These are phyloP conservation scores for Pleurotus platypus DNA, from an alignment of 768 basidiomycete species.

Conservation along the genomic window DNA sequence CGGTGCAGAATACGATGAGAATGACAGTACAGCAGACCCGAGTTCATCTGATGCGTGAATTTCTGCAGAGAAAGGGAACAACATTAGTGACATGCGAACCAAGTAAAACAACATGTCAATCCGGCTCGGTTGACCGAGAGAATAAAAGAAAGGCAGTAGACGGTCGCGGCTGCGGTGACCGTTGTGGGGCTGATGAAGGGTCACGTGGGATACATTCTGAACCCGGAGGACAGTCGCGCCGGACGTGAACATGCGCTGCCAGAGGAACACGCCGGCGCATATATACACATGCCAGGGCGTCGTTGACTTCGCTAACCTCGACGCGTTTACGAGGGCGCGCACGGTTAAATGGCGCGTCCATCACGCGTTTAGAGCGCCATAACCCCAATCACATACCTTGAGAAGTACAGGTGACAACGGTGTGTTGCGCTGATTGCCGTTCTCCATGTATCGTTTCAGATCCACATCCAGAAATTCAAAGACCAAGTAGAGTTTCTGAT, in stretches of 20 bases:
- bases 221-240: background rate
- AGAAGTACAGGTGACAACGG: constrained; percentile 72
- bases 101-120: background rate
- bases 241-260: background rate
- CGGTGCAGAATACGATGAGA: constrained; percentile 95
- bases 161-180: background rate
- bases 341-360: constrained; percentile 14
- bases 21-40: constrained; percentile 92
- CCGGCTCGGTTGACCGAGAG: background rate
- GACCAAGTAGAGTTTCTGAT: constrained; percentile 96
- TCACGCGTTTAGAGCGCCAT: constrained; percentile 13
- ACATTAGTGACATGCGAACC: background rate
- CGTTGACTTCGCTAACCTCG: background rate
- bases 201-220: background rate
- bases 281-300: too few relatives aligned
- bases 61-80: constrained; percentile 48
- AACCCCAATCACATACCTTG: constrained; percentile 57
- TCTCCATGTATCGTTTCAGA: constrained; percentile 95
- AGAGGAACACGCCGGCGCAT: too few relatives aligned
- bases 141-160: background rate
- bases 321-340: constrained; percentile 8
- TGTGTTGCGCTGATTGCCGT: constrained; percentile 64
- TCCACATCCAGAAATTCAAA: constrained; percentile 98
- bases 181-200: background rate
- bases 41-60: constrained; percentile 92